A percentile compares a stretch with the other conserved stretches of the same genome.
These are phyloP conservation scores for Plasmodium inui DNA, from an alignment of 169 alveolate genomes.

Conservation along the genomic window DNA sequence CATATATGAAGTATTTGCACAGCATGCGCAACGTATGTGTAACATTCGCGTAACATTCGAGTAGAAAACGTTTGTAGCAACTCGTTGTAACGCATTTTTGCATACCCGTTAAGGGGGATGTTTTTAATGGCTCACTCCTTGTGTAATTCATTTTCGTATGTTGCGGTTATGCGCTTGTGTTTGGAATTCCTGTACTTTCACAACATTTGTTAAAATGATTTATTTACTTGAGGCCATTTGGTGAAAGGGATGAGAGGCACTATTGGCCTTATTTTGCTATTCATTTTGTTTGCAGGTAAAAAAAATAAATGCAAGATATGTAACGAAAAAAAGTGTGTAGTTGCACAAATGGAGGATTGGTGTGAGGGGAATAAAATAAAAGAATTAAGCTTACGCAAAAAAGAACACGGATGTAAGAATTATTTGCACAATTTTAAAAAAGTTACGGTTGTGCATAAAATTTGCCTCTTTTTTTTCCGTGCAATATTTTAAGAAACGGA, in stretches of 20 bases:
- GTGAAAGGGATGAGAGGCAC: background rate
- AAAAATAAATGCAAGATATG: background rate
- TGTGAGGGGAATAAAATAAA: background rate
- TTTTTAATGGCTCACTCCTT: background rate
- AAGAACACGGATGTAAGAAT: background rate
- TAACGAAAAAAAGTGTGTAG: background rate
- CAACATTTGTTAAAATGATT: background rate
- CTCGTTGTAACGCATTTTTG: background rate
- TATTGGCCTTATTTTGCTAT: background rate
- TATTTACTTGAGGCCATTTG: background rate
- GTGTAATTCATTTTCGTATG: background rate
- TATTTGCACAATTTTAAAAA: background rate
- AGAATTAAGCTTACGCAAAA: slow-evolving; percentile 3
- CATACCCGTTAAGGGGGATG: slow-evolving; percentile 8
- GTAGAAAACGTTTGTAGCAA: background rate
- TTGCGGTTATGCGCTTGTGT: background rate
- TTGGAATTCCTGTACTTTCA: background rate
- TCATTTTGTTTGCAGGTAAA: background rate
- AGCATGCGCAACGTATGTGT: background rate
- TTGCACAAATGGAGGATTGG: background rate
- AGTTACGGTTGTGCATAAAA: slow-evolving; percentile 3
- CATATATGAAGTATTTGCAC: too few relatives aligned
- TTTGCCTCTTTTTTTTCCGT: background rate
- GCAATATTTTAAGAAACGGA: background rate
- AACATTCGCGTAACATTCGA: background rate